Evolutionary conservation across 345 rosid species (phyloP).

Genomic region (Gossypium mustelinum): DNA sequence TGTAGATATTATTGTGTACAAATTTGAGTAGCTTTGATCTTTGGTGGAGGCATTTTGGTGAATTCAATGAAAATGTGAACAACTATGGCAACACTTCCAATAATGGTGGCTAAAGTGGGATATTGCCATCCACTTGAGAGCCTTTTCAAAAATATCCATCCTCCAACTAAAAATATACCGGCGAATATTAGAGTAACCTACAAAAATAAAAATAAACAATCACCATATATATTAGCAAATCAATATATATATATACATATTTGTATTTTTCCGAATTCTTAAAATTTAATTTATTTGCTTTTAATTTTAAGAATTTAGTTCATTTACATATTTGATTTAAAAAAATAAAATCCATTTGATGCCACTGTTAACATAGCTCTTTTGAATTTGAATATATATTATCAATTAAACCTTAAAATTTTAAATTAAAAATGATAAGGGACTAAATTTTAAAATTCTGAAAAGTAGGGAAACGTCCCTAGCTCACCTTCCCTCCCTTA

Average conservation of each 20-base stretch:
- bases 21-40: not conserved
- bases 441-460: no score
- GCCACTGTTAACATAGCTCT: rapidly evolving
- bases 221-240: not conserved
- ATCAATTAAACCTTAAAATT: no score
- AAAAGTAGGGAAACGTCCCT: no score
- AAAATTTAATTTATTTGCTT: no score
- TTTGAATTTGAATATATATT: no score
- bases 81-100: not conserved
- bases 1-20: not conserved
- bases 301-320: no score
- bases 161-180: not conserved
- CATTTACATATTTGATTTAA: no score
- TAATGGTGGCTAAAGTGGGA: not conserved
- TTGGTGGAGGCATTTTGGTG: slow-evolving; percentile 1
- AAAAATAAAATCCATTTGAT: no score
- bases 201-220: not conserved
- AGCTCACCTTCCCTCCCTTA: no score
- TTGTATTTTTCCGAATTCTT: no score
- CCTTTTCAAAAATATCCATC: not conserved
- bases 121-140: not conserved
- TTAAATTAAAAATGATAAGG: no score
- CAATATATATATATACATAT: not conserved
- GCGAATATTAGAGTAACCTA: not conserved
- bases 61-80: slow-evolving; percentile 1